These are phyloP conservation scores for Andrographis paniculata DNA, from an alignment of 305 asterid genomes.

Conservation along the genomic window DNA sequence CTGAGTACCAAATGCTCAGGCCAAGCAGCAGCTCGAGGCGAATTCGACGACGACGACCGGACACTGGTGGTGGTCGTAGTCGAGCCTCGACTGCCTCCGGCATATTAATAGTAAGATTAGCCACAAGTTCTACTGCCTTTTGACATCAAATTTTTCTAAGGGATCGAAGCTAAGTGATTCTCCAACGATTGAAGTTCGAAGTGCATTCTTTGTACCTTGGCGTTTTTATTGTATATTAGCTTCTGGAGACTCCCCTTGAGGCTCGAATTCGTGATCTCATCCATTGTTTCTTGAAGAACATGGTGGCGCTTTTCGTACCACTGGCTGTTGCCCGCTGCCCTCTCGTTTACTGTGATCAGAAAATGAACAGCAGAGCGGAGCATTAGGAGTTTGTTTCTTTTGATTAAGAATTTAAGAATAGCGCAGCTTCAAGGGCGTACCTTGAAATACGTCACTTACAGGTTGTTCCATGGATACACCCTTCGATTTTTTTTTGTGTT, in stretches of 20 bases:
- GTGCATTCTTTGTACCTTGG: conserved; percentile 22
- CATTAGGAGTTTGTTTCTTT: too few relatives aligned
- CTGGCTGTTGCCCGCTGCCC: conserved; percentile 11
- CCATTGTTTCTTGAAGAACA: conserved; percentile 27
- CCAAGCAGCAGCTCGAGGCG: not conserved
- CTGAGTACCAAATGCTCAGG: not conserved
- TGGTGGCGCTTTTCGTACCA: conserved; percentile 18
- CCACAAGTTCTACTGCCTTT: not conserved
- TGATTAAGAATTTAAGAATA: too few relatives aligned
- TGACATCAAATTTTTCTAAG: conserved; percentile 8
- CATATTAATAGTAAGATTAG: not conserved
- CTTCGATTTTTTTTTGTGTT: conserved; percentile 20
- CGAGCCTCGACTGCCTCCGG: too few relatives aligned
- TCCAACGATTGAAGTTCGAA: conserved; percentile 23
- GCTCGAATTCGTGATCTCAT: conserved; percentile 22
- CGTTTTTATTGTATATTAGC: conserved; percentile 23
- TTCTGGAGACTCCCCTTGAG: conserved; percentile 26
- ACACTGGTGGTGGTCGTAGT: too few relatives aligned
- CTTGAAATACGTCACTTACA: conserved; percentile 17
- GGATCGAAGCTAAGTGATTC: conserved; percentile 25
- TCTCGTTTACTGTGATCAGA: conserved; percentile 15
- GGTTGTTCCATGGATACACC: conserved; percentile 8
- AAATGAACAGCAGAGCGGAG: not conserved
- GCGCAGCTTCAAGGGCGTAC: conserved; percentile 8
- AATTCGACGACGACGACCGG: not conserved